phyloP scores from a whole-genome alignment of 2,329 filamentous ascomycete species.

The Colletotrichum eremochloae region DNA sequence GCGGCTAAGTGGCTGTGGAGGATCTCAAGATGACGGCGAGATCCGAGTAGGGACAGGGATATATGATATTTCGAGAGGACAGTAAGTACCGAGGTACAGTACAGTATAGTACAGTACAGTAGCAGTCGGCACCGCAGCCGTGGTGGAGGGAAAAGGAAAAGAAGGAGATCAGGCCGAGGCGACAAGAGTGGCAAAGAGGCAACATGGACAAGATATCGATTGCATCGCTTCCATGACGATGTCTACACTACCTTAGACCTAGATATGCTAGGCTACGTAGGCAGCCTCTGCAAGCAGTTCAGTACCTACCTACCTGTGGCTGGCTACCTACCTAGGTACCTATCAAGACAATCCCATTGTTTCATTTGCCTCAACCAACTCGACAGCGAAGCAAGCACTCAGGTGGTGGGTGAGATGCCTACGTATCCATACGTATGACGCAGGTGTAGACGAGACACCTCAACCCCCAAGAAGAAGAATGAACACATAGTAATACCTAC shows the following conservation, averaged over 20 bases:
- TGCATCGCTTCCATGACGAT: too few relatives aligned
- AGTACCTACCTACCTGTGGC: too few relatives aligned
- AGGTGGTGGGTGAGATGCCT: too few relatives aligned
- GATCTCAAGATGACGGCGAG: neutral
- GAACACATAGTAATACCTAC: neutral
- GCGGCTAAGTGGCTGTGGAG: slow-evolving; percentile 9
- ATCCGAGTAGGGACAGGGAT: neutral
- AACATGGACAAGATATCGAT: neutral
- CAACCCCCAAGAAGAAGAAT: neutral
- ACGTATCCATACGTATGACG: neutral
- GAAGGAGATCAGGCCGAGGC: neutral
- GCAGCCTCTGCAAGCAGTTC: slow-evolving; percentile 1
- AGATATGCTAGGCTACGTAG: too few relatives aligned
- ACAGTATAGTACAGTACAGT: too few relatives aligned
- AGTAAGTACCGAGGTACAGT: too few relatives aligned
- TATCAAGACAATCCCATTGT: slow-evolving; percentile 4
- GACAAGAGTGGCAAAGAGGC: neutral
- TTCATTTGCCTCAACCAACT: neutral
- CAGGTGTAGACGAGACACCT: neutral
- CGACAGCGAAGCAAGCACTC: too few relatives aligned
- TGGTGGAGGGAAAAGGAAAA: neutral
- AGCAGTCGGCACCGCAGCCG: neutral
- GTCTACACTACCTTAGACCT: too few relatives aligned
- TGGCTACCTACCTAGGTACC: too few relatives aligned
- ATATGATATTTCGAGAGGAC: neutral